These are phyloP conservation scores for Lycium barbarum DNA, from an alignment of 257 asterid species.

Conservation along the genomic window DNA sequence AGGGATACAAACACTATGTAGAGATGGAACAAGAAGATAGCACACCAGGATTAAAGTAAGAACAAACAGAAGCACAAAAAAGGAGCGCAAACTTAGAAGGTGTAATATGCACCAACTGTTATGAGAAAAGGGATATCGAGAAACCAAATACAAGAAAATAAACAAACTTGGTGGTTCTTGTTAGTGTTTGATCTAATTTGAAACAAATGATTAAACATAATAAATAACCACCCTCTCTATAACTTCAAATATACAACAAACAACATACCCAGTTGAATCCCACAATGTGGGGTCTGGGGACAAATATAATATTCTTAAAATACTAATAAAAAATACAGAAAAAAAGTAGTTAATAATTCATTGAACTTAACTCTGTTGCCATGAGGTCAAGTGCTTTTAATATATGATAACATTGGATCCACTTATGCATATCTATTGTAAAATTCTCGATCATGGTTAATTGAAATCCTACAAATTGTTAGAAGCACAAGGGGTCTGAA, in stretches of 20 bases:
- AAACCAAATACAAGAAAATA: not conserved
- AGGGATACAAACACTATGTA: not conserved
- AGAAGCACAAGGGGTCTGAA: too few species aligned
- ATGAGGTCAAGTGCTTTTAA: not conserved
- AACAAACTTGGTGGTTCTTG: not conserved
- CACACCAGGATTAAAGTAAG: not conserved
- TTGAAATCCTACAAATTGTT: too few species aligned
- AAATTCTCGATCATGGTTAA: too few species aligned
- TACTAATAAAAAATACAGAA: not conserved
- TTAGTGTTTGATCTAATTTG: not conserved
- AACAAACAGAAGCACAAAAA: not conserved
- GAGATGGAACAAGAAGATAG: not conserved
- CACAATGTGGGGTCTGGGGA: too few species aligned
- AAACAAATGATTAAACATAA: not conserved
- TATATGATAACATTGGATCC: too few species aligned
- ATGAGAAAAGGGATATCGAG: not conserved
- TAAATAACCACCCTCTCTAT: not conserved
- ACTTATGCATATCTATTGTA: too few species aligned
- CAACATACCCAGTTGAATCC: too few species aligned
- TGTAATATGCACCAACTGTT: not conserved
- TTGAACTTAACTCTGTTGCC: not conserved
- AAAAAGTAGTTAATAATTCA: not conserved
- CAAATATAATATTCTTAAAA: not conserved
- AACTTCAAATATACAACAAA: too few species aligned
- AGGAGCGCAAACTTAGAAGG: not conserved